These are phyloP conservation scores for Xylaria grammica DNA, from an alignment of 495 filamentous ascomycete genomes.

Conservation along the genomic window DNA sequence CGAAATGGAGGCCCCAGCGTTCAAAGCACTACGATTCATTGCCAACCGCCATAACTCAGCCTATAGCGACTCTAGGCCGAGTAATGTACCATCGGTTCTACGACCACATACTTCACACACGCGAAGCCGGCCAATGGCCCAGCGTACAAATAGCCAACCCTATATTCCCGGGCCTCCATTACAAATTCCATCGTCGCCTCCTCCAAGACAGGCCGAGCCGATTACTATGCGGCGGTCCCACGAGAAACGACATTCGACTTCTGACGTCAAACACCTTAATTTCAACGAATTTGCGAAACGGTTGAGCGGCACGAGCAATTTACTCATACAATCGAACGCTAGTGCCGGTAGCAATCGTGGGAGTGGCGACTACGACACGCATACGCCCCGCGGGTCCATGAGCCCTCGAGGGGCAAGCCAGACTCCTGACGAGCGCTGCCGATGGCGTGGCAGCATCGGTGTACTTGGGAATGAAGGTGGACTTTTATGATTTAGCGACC, in stretches of 20 bases:
- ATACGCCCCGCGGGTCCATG: slow-evolving; percentile 34
- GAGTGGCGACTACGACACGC: slow-evolving; percentile 47
- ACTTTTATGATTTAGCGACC: slow-evolving; percentile 32
- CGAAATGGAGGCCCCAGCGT: slow-evolving; percentile 43
- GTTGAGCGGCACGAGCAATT: slow-evolving; percentile 56
- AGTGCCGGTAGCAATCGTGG: slow-evolving; percentile 53
- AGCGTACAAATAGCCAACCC: slow-evolving; percentile 52
- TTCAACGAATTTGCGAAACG: slow-evolving; percentile 61
- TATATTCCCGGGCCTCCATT: slow-evolving; percentile 38
- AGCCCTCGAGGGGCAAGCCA: slow-evolving; percentile 28
- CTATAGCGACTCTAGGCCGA: slow-evolving; percentile 20
- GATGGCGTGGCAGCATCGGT: slow-evolving; percentile 40
- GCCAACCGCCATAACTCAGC: slow-evolving; percentile 43
- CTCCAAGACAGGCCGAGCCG: slow-evolving; percentile 24
- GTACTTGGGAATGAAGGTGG: slow-evolving; percentile 37
- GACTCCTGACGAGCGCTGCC: slow-evolving; percentile 37
- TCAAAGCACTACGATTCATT: slow-evolving; percentile 56
- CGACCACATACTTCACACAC: slow-evolving; percentile 55
- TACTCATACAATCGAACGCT: slow-evolving; percentile 59
- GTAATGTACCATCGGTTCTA: slow-evolving; percentile 25
- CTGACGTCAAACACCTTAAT: slow-evolving; percentile 53
- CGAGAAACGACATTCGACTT: slow-evolving; percentile 54
- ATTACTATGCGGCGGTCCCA: slow-evolving; percentile 27
- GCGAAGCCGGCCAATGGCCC: slow-evolving; percentile 44
- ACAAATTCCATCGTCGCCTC: slow-evolving; percentile 26